These are phyloP conservation scores for Fennellomyces sp. DNA, from an alignment of 371 early-diverging fungal species.

Conservation along the genomic window DNA sequence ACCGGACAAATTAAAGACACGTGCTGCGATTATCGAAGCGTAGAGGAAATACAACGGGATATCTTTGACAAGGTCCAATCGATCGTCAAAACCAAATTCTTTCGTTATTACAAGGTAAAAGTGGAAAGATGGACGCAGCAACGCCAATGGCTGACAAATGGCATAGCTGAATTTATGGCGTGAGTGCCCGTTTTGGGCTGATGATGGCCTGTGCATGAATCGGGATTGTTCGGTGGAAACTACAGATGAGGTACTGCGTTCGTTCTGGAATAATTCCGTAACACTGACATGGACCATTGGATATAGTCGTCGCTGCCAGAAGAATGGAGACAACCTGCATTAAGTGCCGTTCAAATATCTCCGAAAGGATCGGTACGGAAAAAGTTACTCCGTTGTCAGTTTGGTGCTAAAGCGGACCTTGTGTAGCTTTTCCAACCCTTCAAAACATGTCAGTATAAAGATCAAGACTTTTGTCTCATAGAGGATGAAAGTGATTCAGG, in stretches of 20 bases:
- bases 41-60: conserved; percentile 75
- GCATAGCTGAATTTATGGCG: conserved; percentile 84
- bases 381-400: not conserved
- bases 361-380: conserved; percentile 48
- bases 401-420: not conserved
- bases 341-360: conserved; percentile 58
- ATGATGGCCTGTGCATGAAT: conserved; percentile 82
- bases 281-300: not conserved
- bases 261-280: not conserved
- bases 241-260: conserved; percentile 66
- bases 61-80: conserved; percentile 66
- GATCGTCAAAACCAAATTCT: conserved; percentile 83
- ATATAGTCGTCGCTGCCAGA: conserved; percentile 40
- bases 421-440: conserved; percentile 53
- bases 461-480: conserved; percentile 89
- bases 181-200: conserved; percentile 93
- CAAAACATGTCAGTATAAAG: conserved; percentile 64
- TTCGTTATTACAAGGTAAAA: conserved; percentile 84
- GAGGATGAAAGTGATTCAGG: conserved; percentile 78
- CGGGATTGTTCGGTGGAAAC: conserved; percentile 88
- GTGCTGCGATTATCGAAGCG: conserved; percentile 82
- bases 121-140: not conserved
- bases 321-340: conserved; percentile 57
- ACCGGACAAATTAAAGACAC: conserved; percentile 78
- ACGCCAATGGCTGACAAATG: not conserved